These are phyloP conservation scores for Tieghemiomyces parasiticus DNA, from an alignment of 192 early-diverging fungal species.

Conservation along the genomic window DNA sequence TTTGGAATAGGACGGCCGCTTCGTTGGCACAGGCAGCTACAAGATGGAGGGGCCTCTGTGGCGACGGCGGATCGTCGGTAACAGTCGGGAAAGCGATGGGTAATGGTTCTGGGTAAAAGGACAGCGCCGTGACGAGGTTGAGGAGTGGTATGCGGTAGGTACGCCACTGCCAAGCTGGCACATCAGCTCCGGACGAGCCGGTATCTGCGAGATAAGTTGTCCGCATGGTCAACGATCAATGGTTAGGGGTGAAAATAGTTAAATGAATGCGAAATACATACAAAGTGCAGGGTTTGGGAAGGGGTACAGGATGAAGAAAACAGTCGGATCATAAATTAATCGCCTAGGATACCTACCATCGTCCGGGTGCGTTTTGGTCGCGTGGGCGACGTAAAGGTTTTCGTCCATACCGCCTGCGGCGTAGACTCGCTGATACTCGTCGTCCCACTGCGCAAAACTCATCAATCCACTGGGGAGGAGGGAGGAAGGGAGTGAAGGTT, in stretches of 20 bases:
- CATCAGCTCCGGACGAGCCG: not conserved
- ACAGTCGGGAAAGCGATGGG: not conserved
- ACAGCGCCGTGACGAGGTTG: not conserved
- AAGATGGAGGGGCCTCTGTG: not conserved
- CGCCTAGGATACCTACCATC: not conserved
- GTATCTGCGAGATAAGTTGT: no score
- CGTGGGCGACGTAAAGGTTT: not conserved
- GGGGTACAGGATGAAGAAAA: not conserved
- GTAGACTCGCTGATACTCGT: not conserved
- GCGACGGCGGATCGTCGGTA: not conserved
- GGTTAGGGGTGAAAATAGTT: not conserved
- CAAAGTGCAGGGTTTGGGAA: not conserved
- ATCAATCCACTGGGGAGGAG: not conserved
- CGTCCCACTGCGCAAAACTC: not conserved
- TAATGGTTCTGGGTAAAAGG: not conserved
- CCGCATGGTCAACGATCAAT: not conserved
- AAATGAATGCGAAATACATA: not conserved
- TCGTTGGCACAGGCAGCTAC: conserved; percentile 9
- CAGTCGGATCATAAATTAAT: not conserved
- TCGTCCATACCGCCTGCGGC: not conserved
- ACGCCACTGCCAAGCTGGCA: not conserved
- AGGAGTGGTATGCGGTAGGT: not conserved
- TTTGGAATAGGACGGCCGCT: not conserved
- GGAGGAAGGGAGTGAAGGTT: not conserved
- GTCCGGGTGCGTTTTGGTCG: not conserved